Conservation (phyloP, 1,139 yeast species). For the Kurtzmaniella quercitrusa region DNA sequence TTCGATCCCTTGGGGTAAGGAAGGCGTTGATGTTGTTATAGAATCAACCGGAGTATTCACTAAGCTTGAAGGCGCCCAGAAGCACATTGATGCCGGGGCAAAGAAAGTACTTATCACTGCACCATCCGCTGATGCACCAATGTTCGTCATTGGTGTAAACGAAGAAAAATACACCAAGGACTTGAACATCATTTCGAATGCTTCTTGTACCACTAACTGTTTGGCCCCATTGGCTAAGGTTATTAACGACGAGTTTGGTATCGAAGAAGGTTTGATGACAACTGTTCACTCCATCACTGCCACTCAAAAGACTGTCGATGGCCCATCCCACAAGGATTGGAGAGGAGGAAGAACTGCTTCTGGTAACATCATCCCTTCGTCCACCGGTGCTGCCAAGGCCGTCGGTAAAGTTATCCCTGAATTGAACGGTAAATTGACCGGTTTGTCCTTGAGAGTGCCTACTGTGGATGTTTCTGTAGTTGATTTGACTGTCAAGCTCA, state of each 20-base stretch:
- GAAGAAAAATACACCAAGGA: constrained; percentile 61
- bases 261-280: constrained; percentile 77
- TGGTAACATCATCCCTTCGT: constrained; percentile 76
- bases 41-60: constrained; percentile 84
- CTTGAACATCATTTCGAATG: constrained; percentile 64
- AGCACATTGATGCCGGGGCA: constrained; percentile 74
- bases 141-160: constrained; percentile 76
- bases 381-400: constrained; percentile 85
- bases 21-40: constrained; percentile 64
- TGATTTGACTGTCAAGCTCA: constrained; percentile 38
- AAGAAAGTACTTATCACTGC: constrained; percentile 79
- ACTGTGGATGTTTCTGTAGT: constrained; percentile 69
- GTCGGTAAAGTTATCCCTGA: constrained; percentile 78
- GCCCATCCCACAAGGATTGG: constrained; percentile 85
- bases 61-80: constrained; percentile 61
- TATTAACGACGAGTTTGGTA: constrained; percentile 64
- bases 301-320: constrained; percentile 79
- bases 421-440: constrained; percentile 75
- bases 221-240: constrained; percentile 78
- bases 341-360: constrained; percentile 85
- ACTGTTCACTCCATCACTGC: constrained; percentile 80
- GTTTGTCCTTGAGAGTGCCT: constrained; percentile 76
- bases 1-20: constrained; percentile 67
- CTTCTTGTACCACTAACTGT: constrained; percentile 81
- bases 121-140: constrained; percentile 75